Conservation (phyloP, 257 asterid species). For the Orobanche coerulescens region DNA sequence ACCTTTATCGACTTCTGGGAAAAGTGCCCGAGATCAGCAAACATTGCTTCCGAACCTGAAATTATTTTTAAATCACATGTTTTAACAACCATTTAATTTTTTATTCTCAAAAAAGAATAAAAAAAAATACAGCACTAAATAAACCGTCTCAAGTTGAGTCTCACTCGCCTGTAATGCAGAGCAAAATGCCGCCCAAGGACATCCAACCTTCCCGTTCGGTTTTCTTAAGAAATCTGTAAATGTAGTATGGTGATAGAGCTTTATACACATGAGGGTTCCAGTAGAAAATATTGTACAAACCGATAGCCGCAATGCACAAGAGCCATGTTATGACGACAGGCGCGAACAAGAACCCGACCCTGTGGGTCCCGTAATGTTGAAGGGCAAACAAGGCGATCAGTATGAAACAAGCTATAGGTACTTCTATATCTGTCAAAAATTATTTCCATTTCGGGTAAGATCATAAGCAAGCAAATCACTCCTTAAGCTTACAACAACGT, state of each 20-base stretch:
- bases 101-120: not conserved
- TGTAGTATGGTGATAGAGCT: conserved; percentile 79
- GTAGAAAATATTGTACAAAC: conserved; percentile 55
- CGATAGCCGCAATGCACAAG: conserved; percentile 67
- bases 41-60: conserved; percentile 99
- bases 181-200: conserved; percentile 78
- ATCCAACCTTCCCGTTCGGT: conserved; percentile 69
- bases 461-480: not conserved
- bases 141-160: not conserved
- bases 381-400: conserved; percentile 81
- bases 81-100: too few species aligned
- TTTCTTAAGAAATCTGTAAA: conserved; percentile 64
- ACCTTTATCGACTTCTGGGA: conserved; percentile 87
- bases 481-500: not conserved
- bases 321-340: conserved; percentile 87
- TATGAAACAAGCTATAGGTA: conserved; percentile 67
- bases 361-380: conserved; percentile 94
- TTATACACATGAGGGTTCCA: conserved; percentile 76
- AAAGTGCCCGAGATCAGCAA: conserved; percentile 93
- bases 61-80: not conserved
- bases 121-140: not conserved
- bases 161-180: conserved; percentile 72
- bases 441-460: conserved; percentile 18
- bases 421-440: conserved; percentile 69
- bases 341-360: conserved; percentile 85